Conservation (phyloP, 345 rosid genomes). For the Eucalyptus caleyi region DNA sequence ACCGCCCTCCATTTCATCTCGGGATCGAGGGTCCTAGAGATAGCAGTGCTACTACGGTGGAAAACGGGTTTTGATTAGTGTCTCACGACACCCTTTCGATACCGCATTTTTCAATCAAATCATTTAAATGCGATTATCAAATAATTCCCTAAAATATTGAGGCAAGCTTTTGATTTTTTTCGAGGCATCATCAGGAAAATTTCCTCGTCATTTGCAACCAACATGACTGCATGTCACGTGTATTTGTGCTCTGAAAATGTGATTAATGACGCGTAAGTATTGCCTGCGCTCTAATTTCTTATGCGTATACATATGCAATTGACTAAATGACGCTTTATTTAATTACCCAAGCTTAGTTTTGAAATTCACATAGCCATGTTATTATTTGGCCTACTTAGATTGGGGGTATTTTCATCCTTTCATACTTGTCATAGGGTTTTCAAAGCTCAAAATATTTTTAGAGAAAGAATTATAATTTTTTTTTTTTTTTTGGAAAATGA, state of each 20-base stretch:
- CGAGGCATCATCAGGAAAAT: fast-evolving
- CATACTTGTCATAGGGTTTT: not conserved
- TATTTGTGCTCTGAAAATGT: not conserved
- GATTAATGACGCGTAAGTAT: not conserved
- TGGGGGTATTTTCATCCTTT: not conserved
- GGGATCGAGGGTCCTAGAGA: not conserved
- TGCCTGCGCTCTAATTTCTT: not conserved
- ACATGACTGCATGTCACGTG: not conserved
- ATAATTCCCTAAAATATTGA: not conserved
- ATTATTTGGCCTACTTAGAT: not conserved
- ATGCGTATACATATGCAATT: not conserved
- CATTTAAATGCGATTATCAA: not conserved
- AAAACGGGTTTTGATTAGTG: not conserved
- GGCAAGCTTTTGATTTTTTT: not conserved
- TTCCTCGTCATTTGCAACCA: not conserved
- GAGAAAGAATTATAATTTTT: not conserved
- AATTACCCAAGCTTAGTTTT: not conserved
- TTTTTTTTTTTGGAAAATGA: not conserved
- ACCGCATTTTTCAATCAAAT: not conserved
- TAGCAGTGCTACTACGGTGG: not conserved
- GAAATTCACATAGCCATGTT: not conserved
- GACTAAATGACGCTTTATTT: not conserved
- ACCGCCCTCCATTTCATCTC: not conserved
- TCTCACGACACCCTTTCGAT: not conserved
- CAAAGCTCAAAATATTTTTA: not conserved